Base-by-base conservation (phyloP, 805 yeast species). In the Saturnispora halmiae region DNA sequence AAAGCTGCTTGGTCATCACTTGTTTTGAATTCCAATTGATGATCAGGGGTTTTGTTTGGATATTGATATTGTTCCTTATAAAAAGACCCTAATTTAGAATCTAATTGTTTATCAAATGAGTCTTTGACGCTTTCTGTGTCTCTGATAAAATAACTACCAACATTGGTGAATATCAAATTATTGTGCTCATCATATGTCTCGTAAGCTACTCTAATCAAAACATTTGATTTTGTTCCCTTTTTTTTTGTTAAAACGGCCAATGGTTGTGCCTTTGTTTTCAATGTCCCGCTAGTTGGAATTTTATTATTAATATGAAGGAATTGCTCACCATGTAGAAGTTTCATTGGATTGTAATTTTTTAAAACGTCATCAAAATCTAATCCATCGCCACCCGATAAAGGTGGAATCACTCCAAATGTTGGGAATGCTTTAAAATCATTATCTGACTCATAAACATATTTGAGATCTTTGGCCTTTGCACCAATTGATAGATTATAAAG, bases 281-380 rank as follows among this genome's bases (percentile, higher is more conserved):
- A 60, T 2, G 63, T 58, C 3, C 79, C 94, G 46, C 72, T 69
- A 1, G 82, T 74, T 46, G 95, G 94, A 43, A 90, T 69, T 43
- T 94, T 92, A 59, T 79, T 74, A 48, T 70, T 70, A 47, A 90
- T 60, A 62, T 77, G 86, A 52, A 88, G 68, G 63, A 82, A 90
- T 61, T 90, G 96, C 65, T 90, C 98, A 45, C 97, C 98, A 60
- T 90, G 97, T 51, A 90, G 72, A 55, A 90, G 70, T 63, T 81
- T 71, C 76, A 86, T 80, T 46, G 92, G 95, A 63, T 85, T 84
- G 70, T 85, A 90, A 64, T 84, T 78, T 44, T 78, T 82, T 51
- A 90, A 77, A 33, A 79, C 60, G 44, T 70, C 66, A 46, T 72
- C 65, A 58, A 81, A 74, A 27, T 82, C 70, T 41, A 76, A 59